Conservation (phyloP, 345 rosid species). For the Erucastrum elatum region DNA sequence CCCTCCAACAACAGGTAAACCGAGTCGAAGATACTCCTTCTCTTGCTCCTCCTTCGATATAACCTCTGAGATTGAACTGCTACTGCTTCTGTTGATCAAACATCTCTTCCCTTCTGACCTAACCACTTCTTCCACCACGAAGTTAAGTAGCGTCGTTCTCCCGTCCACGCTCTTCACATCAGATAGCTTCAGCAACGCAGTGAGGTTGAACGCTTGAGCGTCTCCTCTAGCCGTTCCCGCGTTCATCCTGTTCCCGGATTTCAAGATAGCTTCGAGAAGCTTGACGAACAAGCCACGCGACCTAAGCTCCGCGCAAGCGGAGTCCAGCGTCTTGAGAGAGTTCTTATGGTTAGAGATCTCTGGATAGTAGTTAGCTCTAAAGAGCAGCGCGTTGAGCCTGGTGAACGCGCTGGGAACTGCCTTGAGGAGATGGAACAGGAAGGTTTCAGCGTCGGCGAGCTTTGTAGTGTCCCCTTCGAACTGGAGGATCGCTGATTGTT, state of each 20-base stretch:
- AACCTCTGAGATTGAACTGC: slow-evolving; percentile 33
- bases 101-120: slow-evolving; percentile 61
- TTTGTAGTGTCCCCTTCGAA: slow-evolving; percentile 49
- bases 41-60: slow-evolving; percentile 46
- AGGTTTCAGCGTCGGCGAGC: slow-evolving; percentile 76
- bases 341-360: slow-evolving; percentile 63
- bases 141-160: slow-evolving; percentile 76
- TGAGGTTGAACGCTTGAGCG: slow-evolving; percentile 75
- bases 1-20: slow-evolving; percentile 53
- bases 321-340: slow-evolving; percentile 55
- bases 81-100: slow-evolving; percentile 26
- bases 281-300: slow-evolving; percentile 70
- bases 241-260: slow-evolving; percentile 86
- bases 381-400: slow-evolving; percentile 63
- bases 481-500: slow-evolving; percentile 53
- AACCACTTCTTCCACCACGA: slow-evolving; percentile 76
- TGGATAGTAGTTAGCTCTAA: slow-evolving; percentile 58
- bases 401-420: slow-evolving; percentile 71
- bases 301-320: slow-evolving; percentile 65
- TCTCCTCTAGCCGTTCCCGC: slow-evolving; percentile 90
- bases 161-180: slow-evolving; percentile 79
- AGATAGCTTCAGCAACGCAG: slow-evolving; percentile 62
- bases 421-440: slow-evolving; percentile 60
- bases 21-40: slow-evolving; percentile 48
- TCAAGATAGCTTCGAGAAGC: slow-evolving; percentile 80